These are phyloP conservation scores for Basipetospora sp. DNA, from an alignment of 2,329 filamentous ascomycete genomes.

Conservation along the genomic window DNA sequence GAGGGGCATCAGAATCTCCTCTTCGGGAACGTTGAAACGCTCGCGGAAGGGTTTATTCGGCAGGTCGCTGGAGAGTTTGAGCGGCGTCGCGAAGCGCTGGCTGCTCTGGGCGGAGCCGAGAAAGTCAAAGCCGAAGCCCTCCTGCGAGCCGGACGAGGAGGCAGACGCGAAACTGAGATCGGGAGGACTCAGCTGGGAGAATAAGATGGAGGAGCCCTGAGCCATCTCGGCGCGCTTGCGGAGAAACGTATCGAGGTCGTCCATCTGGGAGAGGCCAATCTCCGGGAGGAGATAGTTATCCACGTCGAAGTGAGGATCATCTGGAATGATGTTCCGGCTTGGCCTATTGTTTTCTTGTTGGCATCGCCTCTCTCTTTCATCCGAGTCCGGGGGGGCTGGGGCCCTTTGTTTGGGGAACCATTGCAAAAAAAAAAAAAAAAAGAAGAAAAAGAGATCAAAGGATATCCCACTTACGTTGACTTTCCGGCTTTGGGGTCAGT, in stretches of 20 bases:
- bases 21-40: constrained; percentile 18
- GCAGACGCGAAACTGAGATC: constrained; percentile 15
- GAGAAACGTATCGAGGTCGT: constrained; percentile 16
- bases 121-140: constrained; percentile 18
- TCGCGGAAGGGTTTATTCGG: not conserved
- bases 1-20: constrained; percentile 24
- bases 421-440: too few species aligned
- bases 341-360: too few species aligned
- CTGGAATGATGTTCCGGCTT: constrained; percentile 59
- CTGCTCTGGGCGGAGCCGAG: constrained; percentile 7
- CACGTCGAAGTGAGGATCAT: constrained; percentile 70
- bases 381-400: too few species aligned
- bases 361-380: too few species aligned
- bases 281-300: constrained; percentile 43
- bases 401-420: too few species aligned
- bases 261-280: constrained; percentile 31
- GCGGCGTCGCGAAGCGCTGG: constrained; percentile 7
- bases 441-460: constrained; percentile 17
- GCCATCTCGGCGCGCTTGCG: constrained; percentile 12
- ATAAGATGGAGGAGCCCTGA: constrained; percentile 23
- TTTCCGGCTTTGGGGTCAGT: constrained; percentile 59
- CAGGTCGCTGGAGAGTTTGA: constrained; percentile 4
- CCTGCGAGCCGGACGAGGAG: constrained; percentile 15
- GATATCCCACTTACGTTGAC: constrained; percentile 41
- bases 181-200: constrained; percentile 32